Conservation (phyloP, 2,329 filamentous ascomycete species). For the Stagonosporopsis chrysanthemi region DNA sequence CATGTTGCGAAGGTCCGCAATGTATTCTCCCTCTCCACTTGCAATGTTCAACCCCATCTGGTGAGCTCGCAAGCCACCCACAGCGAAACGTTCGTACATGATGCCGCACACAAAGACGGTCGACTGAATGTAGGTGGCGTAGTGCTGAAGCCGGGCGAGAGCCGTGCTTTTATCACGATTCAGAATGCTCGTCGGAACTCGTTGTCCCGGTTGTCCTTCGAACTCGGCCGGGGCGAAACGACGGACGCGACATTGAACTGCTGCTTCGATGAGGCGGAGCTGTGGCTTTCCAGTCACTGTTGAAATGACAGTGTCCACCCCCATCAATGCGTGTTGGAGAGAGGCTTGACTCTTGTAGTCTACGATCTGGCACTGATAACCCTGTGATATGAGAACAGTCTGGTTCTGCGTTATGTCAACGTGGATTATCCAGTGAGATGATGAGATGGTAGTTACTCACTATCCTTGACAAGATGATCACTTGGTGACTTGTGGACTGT, state of each 20-base stretch:
- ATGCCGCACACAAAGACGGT: constrained; percentile 78
- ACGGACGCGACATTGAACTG: constrained; percentile 68
- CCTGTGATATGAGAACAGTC: constrained; percentile 61
- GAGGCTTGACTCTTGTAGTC: constrained; percentile 68
- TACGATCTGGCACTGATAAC: constrained; percentile 73
- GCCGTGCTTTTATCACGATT: constrained; percentile 68
- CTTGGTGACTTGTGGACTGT: constrained; percentile 68
- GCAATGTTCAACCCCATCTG: constrained; percentile 66
- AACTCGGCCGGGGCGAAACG: constrained; percentile 80
- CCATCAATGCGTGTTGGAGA: constrained; percentile 71
- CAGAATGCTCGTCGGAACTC: constrained; percentile 65
- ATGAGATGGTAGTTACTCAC: constrained; percentile 54
- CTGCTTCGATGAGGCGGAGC: constrained; percentile 75
- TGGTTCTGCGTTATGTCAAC: constrained; percentile 56
- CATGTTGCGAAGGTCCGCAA: constrained; percentile 67
- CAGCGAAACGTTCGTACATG: constrained; percentile 78
- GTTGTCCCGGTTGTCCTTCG: constrained; percentile 67
- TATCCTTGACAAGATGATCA: constrained; percentile 73
- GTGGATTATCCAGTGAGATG: not conserved
- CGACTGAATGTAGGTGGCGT: constrained; percentile 66
- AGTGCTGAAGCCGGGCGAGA: constrained; percentile 63
- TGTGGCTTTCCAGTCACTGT: constrained; percentile 73
- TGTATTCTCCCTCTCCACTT: constrained; percentile 67
- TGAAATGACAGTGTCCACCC: constrained; percentile 77
- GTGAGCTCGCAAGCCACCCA: constrained; percentile 67